A percentile compares a stretch with the other conserved stretches of the same genome.
Evolutionary conservation across 2,329 filamentous ascomycete genomes (phyloP).

Genomic region (Graphilbum fragrans): DNA sequence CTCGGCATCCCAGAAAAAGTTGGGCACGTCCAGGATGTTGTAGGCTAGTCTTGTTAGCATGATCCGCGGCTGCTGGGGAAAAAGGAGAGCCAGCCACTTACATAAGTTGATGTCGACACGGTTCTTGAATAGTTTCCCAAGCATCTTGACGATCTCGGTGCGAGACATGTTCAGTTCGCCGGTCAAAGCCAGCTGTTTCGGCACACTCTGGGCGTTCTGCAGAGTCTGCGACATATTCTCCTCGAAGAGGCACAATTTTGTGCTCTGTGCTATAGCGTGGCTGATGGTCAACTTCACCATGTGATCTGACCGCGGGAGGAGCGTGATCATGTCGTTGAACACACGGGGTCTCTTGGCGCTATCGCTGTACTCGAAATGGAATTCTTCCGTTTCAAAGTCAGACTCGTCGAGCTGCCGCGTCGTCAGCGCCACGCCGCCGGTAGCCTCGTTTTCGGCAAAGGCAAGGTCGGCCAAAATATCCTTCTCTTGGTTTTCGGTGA

Average conservation of each 20-base stretch:
- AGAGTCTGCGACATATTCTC: constrained; percentile 93
- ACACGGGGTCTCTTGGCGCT: constrained; percentile 78
- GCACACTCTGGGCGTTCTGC: constrained; percentile 83
- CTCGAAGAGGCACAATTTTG: constrained; percentile 91
- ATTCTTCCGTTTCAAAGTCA: constrained; percentile 95
- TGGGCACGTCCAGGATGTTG: constrained; percentile 90
- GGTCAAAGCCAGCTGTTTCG: constrained; percentile 76
- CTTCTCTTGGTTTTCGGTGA: constrained; percentile 90
- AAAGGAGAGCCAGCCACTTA: constrained; percentile 35
- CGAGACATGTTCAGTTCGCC: constrained; percentile 85
- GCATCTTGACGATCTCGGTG: constrained; percentile 82
- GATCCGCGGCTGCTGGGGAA: background rate
- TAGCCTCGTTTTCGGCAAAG: constrained; percentile 57
- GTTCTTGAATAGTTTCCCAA: constrained; percentile 83
- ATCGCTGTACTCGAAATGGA: constrained; percentile 93
- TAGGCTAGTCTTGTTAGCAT: constrained; percentile 45
- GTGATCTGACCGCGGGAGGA: constrained; percentile 80
- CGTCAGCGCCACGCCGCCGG: constrained; percentile 51
- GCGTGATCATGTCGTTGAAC: constrained; percentile 98
- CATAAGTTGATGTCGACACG: constrained; percentile 96
- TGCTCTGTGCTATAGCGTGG: constrained; percentile 94
- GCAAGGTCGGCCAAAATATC: constrained; percentile 90
- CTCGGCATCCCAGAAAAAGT: constrained; percentile 98
- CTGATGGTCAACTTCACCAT: constrained; percentile 99
- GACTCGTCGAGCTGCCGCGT: constrained; percentile 71